Percentiles rank a stretch among this genome's conserved stretches.
phyloP scores from a whole-genome alignment of 345 rosid species.

The Ceriops tagal region DNA sequence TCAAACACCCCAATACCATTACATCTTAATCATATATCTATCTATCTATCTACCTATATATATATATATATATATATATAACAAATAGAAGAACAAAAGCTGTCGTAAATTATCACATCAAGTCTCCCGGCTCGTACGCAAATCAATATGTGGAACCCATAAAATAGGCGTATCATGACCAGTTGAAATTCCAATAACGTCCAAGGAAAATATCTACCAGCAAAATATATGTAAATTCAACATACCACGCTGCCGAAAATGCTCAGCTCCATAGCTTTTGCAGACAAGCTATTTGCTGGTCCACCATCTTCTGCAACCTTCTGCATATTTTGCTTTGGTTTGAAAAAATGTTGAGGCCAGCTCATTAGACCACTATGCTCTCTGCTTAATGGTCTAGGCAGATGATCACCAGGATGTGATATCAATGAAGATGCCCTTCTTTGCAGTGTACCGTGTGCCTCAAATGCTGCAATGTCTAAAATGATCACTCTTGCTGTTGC shows the following conservation, averaged over 20 bases:
- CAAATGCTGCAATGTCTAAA: conserved; percentile 55
- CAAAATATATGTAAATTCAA: conserved; percentile 1
- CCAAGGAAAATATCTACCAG: not conserved
- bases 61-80: too few relatives aligned
- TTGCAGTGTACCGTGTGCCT: conserved; percentile 38
- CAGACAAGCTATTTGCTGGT: conserved; percentile 51
- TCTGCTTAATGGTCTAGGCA: conserved; percentile 45
- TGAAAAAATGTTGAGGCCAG: conserved; percentile 60
- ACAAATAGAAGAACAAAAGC: too few relatives aligned
- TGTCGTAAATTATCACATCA: too few relatives aligned
- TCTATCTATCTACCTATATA: too few relatives aligned
- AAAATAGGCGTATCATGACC: not conserved
- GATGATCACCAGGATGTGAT: conserved; percentile 41
- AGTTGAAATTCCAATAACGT: not conserved
- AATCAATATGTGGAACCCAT: not conserved
- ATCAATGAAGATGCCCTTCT: conserved; percentile 49
- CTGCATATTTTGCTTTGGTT: conserved; percentile 26
- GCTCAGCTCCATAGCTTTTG: conserved; percentile 75
- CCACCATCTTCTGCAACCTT: conserved; percentile 17
- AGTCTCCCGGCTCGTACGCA: too few relatives aligned
- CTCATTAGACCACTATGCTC: conserved; percentile 64
- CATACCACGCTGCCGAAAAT: conserved; percentile 80
- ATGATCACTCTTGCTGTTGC: conserved; percentile 70
- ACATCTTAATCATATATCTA: too few relatives aligned
- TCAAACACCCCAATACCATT: too few relatives aligned